Base-by-base conservation (phyloP, 306 rosid genomes). In the Fragaria iinumae region DNA sequence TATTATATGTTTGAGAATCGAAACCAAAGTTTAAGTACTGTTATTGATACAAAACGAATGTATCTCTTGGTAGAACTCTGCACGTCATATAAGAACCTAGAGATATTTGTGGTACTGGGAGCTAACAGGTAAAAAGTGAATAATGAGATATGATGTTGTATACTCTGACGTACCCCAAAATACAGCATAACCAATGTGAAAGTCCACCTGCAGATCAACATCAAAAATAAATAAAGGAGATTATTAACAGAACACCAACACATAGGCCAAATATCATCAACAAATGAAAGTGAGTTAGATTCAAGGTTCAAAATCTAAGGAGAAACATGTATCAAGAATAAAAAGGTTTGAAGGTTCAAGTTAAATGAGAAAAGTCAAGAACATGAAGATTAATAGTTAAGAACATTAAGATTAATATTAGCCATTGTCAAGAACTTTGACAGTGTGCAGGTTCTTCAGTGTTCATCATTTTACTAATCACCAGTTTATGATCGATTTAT, bases 201-300 rank as follows among this genome's bases (percentile, higher is more conserved):
- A 77, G 97, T 90, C 97, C 97, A 92, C 87, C 97, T 92, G 91
- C 83, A 84, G 82, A 74, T 74, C 72, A 66, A 45, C 25, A 71
- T 11, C 63, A 16, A 59, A 34, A 64, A 69, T 27, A 12, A 12
- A 27, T 23, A 53, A 45, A 53, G 72, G 18, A 55, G 41, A 74
- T 83, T 29, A 73, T 47, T 50, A 21, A 34, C 27, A 38, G 69
- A 59, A 65, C 62, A 55, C 38, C 23, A 44, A 76, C 45, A 72
- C 9, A 49, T 56, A 56, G 62, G 29, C 44, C 53, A 60, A 67
- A 21, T 18, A 56, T 44, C 34, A 23, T 55, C 20, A 29, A 52
- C 17, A 52, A 68, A 2, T 25, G 18, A 21, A 23, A 50, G 29
- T 39, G 44, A 23, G 16, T 48, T 66, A 36, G 41, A 10, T 50